Evolutionary conservation across 805 yeast genomes (phyloP), one percentile per base, ranked within the genome.

Genomic region (Lipomyces spencermartinsiae): DNA sequence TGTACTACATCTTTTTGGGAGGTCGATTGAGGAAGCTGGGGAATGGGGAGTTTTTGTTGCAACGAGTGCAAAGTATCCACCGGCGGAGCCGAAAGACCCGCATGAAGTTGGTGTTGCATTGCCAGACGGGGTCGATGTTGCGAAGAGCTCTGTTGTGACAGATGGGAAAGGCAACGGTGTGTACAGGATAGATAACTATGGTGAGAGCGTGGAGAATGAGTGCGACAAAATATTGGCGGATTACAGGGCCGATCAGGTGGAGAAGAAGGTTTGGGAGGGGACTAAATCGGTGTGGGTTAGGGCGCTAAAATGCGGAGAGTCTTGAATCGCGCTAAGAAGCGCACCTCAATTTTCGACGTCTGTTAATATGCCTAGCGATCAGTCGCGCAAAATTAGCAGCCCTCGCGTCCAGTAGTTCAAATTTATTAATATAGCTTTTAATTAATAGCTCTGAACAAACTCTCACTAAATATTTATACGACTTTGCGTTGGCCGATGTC

Each of bases 11-110:
- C 10, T 19, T 7, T 55, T 55, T 9, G 58, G 5, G 37, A 55
- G 16, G 29, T 12, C 58, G 58, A 19, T 55, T 33, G 58, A 55
- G 16, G 58, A 55, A 29, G 37, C 37, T 12, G 58, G 58, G 14
- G 58, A 55, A 16, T 12, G 58, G 14, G 37, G 37, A 29, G 12
- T 55, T 8, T n/a, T 55, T 33, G 37, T 55, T 55, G 58, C 58
- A 10, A 55, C 58, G 58, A 55, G 58, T 9, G 58, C 58, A 5
- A 55, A 55, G 37, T 55, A 19, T 55, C 37, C 58, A 14, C 53
- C 53, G 10, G 37, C 58, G n/a, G 37, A 33, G 37, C 19, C 7
- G 58, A 12, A 55, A 22, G 53, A 49, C 14, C 53, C 53, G n/a
- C 53, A n/a, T 2, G 53, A 49, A 16, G 53, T 49, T 8, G 25